Conservation (phyloP, 176 grass and related monocot genomes). For the Otatea glauca region DNA sequence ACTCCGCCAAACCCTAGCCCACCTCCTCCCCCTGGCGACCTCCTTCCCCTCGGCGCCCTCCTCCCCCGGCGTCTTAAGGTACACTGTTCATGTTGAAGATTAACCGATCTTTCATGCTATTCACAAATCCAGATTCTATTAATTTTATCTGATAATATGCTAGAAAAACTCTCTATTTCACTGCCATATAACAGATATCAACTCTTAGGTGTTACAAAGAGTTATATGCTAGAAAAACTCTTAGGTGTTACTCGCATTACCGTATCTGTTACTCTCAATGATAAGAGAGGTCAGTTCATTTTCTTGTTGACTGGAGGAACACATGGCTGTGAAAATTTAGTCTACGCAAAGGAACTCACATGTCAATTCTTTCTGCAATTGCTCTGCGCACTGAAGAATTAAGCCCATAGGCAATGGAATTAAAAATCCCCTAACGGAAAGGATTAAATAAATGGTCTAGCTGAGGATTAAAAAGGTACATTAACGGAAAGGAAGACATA, state of each 20-base stretch:
- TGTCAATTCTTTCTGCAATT: conserved; percentile 77
- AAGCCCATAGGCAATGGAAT: conserved; percentile 94
- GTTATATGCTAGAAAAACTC: conserved; percentile 12
- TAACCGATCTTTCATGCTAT: too few relatives aligned
- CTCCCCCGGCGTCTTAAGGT: too few relatives aligned
- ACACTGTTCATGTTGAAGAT: too few relatives aligned
- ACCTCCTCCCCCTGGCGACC: too few relatives aligned
- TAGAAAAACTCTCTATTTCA: too few relatives aligned
- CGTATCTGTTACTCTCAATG: conserved; percentile 50
- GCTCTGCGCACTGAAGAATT: conserved; percentile 82
- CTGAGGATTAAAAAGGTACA: not conserved
- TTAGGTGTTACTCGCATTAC: conserved; percentile 1
- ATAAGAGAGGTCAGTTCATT: conserved; percentile 81
- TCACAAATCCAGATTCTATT: too few relatives aligned
- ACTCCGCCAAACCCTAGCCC: too few relatives aligned
- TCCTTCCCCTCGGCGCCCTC: too few relatives aligned
- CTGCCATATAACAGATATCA: too few relatives aligned
- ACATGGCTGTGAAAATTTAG: not conserved
- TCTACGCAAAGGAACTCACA: conserved; percentile 52
- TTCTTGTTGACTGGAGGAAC: conserved; percentile 56
- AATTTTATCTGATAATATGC: too few relatives aligned
- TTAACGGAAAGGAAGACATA: not conserved
- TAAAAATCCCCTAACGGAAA: conserved; percentile 73
- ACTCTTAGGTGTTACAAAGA: too few relatives aligned
- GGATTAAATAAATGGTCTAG: conserved; percentile 14